Conservation (phyloP, 257 asterid genomes). For the Fraxinus pennsylvanica region DNA sequence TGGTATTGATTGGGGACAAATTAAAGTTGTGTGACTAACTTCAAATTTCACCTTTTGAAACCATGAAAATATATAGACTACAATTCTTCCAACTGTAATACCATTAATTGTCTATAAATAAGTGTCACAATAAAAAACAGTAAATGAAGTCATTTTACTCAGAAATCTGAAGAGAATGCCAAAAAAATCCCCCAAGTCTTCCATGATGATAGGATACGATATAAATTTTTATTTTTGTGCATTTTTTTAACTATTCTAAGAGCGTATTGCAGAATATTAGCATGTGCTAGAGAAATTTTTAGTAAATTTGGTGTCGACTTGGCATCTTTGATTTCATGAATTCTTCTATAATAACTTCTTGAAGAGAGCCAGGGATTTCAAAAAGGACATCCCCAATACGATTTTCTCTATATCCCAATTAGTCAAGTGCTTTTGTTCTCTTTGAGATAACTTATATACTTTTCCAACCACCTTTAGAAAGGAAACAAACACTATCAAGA, state of each 20-base stretch:
- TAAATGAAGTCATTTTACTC: not conserved
- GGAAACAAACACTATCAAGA: not conserved
- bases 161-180: not conserved
- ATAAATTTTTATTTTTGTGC: not conserved
- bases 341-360: not conserved
- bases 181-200: not conserved
- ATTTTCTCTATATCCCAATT: not conserved
- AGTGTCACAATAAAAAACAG: not conserved
- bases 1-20: not conserved
- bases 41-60: not conserved
- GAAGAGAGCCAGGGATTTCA: not conserved
- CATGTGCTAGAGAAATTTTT: not conserved
- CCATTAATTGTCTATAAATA: not conserved
- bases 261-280: not conserved
- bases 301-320: not conserved
- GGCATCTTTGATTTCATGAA: not conserved
- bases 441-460: not conserved
- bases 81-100: not conserved
- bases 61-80: not conserved
- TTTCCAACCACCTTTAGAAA: not conserved
- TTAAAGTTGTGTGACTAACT: not conserved
- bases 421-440: not conserved
- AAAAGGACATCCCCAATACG: not conserved
- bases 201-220: not conserved
- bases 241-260: not conserved